A percentile compares a stretch with the other conserved stretches of the same genome.
Conservation (phyloP, 2,329 filamentous ascomycete species). For the Sporothrix inflata region DNA sequence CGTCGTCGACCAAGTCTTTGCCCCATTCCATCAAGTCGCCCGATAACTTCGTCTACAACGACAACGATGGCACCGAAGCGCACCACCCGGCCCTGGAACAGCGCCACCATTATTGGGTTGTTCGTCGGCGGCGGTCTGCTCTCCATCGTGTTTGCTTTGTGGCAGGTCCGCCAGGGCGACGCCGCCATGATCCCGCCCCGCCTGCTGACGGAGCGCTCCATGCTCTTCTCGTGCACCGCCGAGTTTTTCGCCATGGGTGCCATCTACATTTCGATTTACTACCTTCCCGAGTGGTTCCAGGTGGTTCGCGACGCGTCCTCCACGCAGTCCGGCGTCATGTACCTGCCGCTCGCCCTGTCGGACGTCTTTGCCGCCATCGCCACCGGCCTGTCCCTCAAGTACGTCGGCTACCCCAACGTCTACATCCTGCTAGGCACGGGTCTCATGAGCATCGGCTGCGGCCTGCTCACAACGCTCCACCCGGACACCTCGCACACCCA, state of each 20-base stretch:
- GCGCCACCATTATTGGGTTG: constrained; percentile 40
- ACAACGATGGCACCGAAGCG: not conserved
- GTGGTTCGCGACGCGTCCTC: constrained; percentile 28
- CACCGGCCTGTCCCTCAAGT: constrained; percentile 35
- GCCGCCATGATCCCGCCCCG: constrained; percentile 37
- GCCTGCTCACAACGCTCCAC: constrained; percentile 56
- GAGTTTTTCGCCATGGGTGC: constrained; percentile 31
- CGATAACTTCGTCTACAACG: not conserved
- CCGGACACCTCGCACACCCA: constrained; percentile 48
- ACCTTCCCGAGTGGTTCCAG: constrained; percentile 33
- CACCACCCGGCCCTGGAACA: constrained; percentile 38
- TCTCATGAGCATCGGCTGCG: constrained; percentile 49
- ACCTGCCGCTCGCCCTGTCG: constrained; percentile 37
- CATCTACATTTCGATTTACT: constrained; percentile 35
- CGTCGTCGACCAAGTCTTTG: not conserved
- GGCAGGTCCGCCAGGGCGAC: constrained; percentile 38
- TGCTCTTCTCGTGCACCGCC: constrained; percentile 29
- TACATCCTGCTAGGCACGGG: constrained; percentile 43
- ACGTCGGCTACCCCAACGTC: constrained; percentile 34
- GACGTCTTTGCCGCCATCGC: constrained; percentile 36
- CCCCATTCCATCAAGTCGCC: not conserved
- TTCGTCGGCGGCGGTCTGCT: constrained; percentile 36
- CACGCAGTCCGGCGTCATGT: constrained; percentile 30
- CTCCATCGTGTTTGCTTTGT: constrained; percentile 37
- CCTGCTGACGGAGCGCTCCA: constrained; percentile 34